Percentiles rank a stretch among this genome's conserved stretches.
phyloP scores from a whole-genome alignment of 371 early-diverging fungal genomes.

The Rhizopus stolonifer region DNA sequence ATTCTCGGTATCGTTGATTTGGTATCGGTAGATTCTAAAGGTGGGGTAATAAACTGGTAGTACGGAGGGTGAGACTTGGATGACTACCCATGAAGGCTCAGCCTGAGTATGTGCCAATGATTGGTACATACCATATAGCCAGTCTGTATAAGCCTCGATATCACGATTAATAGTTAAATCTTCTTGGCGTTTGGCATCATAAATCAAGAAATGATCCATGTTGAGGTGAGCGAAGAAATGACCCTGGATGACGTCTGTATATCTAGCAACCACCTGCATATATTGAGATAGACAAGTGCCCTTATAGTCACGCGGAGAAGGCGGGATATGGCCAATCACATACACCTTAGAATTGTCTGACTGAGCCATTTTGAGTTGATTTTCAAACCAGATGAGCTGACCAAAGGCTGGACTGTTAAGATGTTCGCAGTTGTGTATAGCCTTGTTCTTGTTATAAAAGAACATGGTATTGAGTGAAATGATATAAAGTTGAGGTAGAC shows the following conservation, averaged over 20 bases:
- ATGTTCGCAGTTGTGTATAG: slow-evolving; percentile 62
- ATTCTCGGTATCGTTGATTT: slow-evolving; percentile 15
- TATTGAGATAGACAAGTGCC: slow-evolving; percentile 62
- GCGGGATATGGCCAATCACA: slow-evolving; percentile 79
- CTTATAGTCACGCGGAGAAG: slow-evolving; percentile 65
- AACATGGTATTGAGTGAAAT: slow-evolving; percentile 74
- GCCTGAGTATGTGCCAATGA: slow-evolving; percentile 14
- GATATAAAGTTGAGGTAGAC: slow-evolving; percentile 51
- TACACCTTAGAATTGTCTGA: slow-evolving; percentile 37
- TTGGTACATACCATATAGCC: slow-evolving; percentile 36
- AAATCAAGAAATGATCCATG: slow-evolving; percentile 73
- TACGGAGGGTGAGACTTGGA: slow-evolving; percentile 71
- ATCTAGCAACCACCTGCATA: slow-evolving; percentile 54
- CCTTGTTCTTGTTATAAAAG: slow-evolving; percentile 68
- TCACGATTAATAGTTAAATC: slow-evolving; percentile 22
- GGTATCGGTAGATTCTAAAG: slow-evolving; percentile 69
- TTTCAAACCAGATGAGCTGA: slow-evolving; percentile 74
- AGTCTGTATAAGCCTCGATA: slow-evolving; percentile 31
- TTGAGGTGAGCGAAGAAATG: slow-evolving; percentile 84
- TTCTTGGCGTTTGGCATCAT: slow-evolving; percentile 30
- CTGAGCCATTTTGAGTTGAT: slow-evolving; percentile 50
- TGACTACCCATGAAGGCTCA: slow-evolving; percentile 28
- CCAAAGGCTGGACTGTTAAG: slow-evolving; percentile 58
- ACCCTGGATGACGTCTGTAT: slow-evolving; percentile 64
- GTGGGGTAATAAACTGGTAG: slow-evolving; percentile 76